phyloP scores from a whole-genome alignment of 306 rosid genomes.

The Hylodesmum podocarpum region DNA sequence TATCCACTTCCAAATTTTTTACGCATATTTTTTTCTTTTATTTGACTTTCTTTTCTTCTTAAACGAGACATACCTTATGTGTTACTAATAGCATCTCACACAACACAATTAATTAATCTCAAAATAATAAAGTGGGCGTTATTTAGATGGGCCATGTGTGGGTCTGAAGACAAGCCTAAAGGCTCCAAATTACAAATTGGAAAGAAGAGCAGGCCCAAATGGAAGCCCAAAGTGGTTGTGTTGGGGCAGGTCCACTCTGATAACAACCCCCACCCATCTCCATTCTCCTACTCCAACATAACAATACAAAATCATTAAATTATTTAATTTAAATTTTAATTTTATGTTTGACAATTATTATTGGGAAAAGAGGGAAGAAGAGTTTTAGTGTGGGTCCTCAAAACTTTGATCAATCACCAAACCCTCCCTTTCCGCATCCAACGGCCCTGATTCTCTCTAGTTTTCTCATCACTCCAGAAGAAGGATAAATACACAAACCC shows the following conservation, averaged over 20 bases:
- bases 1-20: too few species aligned
- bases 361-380: constrained; percentile 9
- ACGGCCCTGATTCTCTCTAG: constrained; percentile 33
- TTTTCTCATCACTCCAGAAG: constrained; percentile 22
- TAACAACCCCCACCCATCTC: constrained; percentile 1
- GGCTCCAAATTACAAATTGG: too few species aligned
- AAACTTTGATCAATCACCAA: constrained; percentile 34
- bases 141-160: too few species aligned
- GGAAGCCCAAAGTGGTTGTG: background rate
- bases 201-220: background rate
- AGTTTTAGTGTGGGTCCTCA: constrained; percentile 1
- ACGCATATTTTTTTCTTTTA: too few species aligned
- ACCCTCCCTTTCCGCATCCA: constrained; percentile 32
- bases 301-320: background rate
- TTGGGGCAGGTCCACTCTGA: background rate
- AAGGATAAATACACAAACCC: constrained; percentile 41
- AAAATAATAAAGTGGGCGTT: too few species aligned
- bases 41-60: too few species aligned
- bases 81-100: too few species aligned
- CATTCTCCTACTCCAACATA: background rate
- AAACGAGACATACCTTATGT: too few species aligned
- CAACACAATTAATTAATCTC: too few species aligned
- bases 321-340: background rate
- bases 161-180: too few species aligned
- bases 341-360: constrained; percentile 26